Evolutionary conservation across 2,329 filamentous ascomycete species (phyloP).

Genomic region (Gnomoniopsis sp.): DNA sequence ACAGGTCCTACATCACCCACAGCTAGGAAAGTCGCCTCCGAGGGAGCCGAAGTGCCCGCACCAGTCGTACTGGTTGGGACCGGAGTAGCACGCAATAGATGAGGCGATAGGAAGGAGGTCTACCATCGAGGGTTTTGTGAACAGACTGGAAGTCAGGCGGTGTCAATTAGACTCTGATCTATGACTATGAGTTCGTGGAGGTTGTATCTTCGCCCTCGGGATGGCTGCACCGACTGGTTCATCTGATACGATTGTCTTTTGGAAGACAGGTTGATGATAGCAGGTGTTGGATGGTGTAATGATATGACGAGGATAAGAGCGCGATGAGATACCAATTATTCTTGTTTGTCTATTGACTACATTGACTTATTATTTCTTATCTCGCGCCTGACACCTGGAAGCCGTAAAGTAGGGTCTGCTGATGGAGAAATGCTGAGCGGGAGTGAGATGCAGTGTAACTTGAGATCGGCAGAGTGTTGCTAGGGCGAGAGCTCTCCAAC

Average conservation of each 20-base stretch:
- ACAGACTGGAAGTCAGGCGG: background rate
- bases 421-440: background rate
- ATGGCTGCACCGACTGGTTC: background rate
- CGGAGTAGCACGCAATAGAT: too few relatives aligned
- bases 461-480: background rate
- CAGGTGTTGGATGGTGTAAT: background rate
- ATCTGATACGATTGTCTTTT: background rate
- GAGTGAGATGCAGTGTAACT: background rate
- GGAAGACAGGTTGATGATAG: background rate
- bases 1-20: constrained; percentile 5
- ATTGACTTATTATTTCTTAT: background rate
- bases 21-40: background rate
- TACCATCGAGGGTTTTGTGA: too few relatives aligned
- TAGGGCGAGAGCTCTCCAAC: background rate
- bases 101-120: too few relatives aligned
- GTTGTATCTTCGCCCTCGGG: background rate
- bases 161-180: background rate
- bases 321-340: background rate
- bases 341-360: background rate
- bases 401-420: background rate
- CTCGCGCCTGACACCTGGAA: background rate
- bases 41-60: background rate
- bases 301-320: background rate
- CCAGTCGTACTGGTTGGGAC: background rate
- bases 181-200: background rate